Evolutionary conservation across 2,329 filamentous ascomycete genomes (phyloP), one percentile per base, ranked within the genome.

Genomic region (Aspergillus pseudoviridinutans): DNA sequence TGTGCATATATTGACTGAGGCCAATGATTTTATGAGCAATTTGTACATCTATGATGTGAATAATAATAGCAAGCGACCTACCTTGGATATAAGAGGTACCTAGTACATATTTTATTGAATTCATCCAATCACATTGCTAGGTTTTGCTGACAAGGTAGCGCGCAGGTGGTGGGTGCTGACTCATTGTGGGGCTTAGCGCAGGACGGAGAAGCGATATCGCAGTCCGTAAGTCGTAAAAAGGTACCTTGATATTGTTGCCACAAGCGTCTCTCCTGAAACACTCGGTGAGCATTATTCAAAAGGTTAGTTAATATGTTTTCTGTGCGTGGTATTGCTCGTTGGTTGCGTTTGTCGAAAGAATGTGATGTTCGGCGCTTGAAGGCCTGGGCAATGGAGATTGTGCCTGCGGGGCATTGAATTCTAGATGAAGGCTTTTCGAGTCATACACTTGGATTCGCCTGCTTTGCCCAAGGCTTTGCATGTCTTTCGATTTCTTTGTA

Each of bases 171-270:
- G 50, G 50, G 51, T 49, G 61, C 58, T 69, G 67, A 69, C 65
- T 69, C 61, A 69, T 55, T 58, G 60, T 58, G 62, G 61, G 62
- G 61, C 61, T 55, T 58, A 52, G 12, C 22, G 50, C 50, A 54
- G 58, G 54, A 53, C 57, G 51, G 32, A 6, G 50, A 58, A 65
- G 68, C 69, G 71, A 72, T 68, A 72, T 73, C 71, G 70, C 71
- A 64, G 58, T 57, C 57, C 2, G 5, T 1, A 35, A 35, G 32
- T 35, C 32, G 12, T 35, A 35, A 38, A 12, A 14, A 17, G 14
- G 38, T 35, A 42, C 35, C 57, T 61, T 50, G 53, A 57, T 59
- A 32, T 41, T 25, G 44, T 50, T 59, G 62, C 62, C 65, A 68
- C 65, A 57, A 58, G 61, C 47, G 56, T 61, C 56, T 49, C 51